A percentile compares a stretch with the other conserved stretches of the same genome.
These are phyloP conservation scores for Leersia perrieri DNA, from an alignment of 176 grass and related monocot genomes.

Conservation along the genomic window DNA sequence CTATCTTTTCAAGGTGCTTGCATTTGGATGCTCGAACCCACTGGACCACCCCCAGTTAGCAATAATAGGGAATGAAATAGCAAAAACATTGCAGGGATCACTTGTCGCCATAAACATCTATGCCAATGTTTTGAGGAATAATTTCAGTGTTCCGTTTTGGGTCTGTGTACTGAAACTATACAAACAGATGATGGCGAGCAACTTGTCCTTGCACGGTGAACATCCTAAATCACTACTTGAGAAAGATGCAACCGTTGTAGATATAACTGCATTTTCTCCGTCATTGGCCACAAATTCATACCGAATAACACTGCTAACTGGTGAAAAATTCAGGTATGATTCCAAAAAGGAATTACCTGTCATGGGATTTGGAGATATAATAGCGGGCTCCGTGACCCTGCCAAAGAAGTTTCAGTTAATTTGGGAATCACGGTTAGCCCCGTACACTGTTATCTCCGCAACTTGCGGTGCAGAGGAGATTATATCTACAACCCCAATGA, in stretches of 20 bases:
- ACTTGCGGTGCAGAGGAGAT: conserved; percentile 8
- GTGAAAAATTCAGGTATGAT: neutral
- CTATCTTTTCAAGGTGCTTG: conserved; percentile 38
- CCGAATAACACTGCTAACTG: neutral
- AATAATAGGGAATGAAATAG: conserved; percentile 9
- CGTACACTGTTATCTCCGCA: conserved; percentile 14
- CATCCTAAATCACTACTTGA: conserved; percentile 16
- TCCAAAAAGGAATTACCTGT: neutral
- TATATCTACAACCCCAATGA: neutral
- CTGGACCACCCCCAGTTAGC: conserved; percentile 21
- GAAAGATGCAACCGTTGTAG: neutral
- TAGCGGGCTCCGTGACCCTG: conserved; percentile 12
- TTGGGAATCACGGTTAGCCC: conserved; percentile 38
- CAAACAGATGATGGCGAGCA: neutral
- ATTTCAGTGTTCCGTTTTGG: conserved; percentile 14
- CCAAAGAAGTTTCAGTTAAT: conserved; percentile 20
- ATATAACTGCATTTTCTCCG: neutral
- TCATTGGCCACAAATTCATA: neutral
- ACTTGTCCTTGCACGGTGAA: neutral
- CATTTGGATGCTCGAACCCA: conserved; percentile 25
- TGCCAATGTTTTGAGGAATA: neutral
- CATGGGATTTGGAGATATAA: conserved; percentile 40
- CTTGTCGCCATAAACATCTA: conserved; percentile 28
- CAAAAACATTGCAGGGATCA: conserved; percentile 10
- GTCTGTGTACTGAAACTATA: conserved; percentile 4